Evolutionary conservation across 768 basidiomycete genomes (phyloP), one percentile per base, ranked within the genome.

Genomic region (Suillus discolor): DNA sequence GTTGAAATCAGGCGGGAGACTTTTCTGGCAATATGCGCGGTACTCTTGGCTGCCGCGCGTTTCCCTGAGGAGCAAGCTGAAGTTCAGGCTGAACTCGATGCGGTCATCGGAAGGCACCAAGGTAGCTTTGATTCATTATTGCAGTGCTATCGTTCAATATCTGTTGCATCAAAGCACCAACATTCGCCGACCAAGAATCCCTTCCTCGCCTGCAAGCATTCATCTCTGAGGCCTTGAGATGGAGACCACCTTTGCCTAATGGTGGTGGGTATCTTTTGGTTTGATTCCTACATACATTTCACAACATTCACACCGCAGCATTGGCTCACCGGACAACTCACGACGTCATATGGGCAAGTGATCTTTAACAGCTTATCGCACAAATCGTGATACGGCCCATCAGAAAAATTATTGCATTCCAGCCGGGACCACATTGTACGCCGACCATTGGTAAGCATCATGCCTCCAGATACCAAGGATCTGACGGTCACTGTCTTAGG

Each of bases 261-360:
- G 79, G 81, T 79, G 61, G 16, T 70, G 77, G 60, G 67, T 66
- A 59, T 28, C 15, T 51, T 34, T 13, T 44, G 6, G 4, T 16
- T 49, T 44, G n/a, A 15, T 57, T 8, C 9, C 34, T 39, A 47
- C 11, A 9, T 28, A 47, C 11, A 6, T 20, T 57, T 6, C 63
- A 66, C 23, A 41, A 12, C 6, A 61, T 54, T n/a, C 23, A 23
- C 11, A 41, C 23, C 18, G 9, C 12, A 71, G 88, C 87, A 0
- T 86, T 88, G 60, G 78, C 85, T 0, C 89, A 90, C 67, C 82
- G 83, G 54, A 83, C 88, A 0, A 89, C 84, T 1, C 84, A 82
- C 61, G 88, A 90, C 65, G 81, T 90, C 45, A 72, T 85, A 28
- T 90, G 85, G 84, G 86, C 85, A 59, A 31, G 66, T 65, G 6